Percentiles rank a stretch among this genome's conserved stretches.
Evolutionary conservation across 2,329 filamentous ascomycete species (phyloP).

Genomic region (Aspergillus sp.): DNA sequence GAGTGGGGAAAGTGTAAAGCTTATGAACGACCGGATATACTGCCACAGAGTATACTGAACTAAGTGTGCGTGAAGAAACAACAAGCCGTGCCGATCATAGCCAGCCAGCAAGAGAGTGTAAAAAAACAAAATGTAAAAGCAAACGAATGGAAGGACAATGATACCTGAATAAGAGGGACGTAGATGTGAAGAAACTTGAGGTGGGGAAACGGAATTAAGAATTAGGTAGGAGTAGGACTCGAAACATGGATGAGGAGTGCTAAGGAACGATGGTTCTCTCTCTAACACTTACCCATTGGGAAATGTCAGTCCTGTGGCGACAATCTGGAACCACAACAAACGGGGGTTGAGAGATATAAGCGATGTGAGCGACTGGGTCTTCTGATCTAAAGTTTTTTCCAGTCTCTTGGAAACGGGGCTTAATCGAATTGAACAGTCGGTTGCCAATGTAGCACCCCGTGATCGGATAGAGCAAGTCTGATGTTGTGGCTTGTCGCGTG

Average conservation of each 20-base stretch:
- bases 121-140: slow-evolving; percentile 1
- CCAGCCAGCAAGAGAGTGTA: not conserved
- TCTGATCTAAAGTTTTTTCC: not conserved
- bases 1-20: not conserved
- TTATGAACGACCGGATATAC: not conserved
- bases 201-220: slow-evolving; percentile 8
- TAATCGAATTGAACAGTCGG: not conserved
- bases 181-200: slow-evolving; percentile 6
- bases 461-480: not conserved
- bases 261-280: slow-evolving; percentile 9
- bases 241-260: slow-evolving; percentile 6
- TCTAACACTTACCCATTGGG: slow-evolving; percentile 26
- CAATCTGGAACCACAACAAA: slow-evolving; percentile 13
- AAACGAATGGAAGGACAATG: slow-evolving; percentile 12
- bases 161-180: slow-evolving; percentile 1
- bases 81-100: slow-evolving; percentile 5
- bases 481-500: slow-evolving; percentile 6
- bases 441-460: slow-evolving; percentile 3
- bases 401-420: not conserved
- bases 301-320: slow-evolving; percentile 17
- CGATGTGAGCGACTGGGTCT: not conserved
- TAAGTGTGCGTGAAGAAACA: not conserved
- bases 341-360: not conserved
- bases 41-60: not conserved
- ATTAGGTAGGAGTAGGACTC: slow-evolving; percentile 4